These are phyloP conservation scores for Teunomyces lycoperdinae DNA, from an alignment of 805 yeast species.

Conservation along the genomic window DNA sequence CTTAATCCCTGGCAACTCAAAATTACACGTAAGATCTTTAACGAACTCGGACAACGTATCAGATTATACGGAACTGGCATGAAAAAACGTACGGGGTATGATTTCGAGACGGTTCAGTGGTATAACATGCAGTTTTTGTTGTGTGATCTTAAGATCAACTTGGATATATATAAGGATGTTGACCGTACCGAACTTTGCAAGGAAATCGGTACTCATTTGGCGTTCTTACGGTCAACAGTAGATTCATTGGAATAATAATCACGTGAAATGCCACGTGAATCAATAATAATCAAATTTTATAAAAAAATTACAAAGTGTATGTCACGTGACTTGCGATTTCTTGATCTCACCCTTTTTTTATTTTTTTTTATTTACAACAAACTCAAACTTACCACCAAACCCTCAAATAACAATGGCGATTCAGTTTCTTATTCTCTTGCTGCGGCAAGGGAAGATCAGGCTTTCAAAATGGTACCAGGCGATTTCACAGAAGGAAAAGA, in stretches of 20 bases:
- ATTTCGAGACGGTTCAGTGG: slow-evolving; percentile 61
- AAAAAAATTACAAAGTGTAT: not conserved
- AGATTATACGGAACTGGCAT: slow-evolving; percentile 60
- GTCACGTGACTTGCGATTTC: not conserved
- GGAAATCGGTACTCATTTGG: slow-evolving; percentile 48
- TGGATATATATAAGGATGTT: slow-evolving; percentile 43
- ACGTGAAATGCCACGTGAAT: not conserved
- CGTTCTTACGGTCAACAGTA: slow-evolving; percentile 37
- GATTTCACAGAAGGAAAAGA: slow-evolving; percentile 78
- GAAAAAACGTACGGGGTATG: slow-evolving; percentile 50
- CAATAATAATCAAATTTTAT: not conserved
- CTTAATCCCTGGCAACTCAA: slow-evolving; percentile 58
- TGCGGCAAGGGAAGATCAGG: slow-evolving; percentile 94
- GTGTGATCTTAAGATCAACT: slow-evolving; percentile 48
- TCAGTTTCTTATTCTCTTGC: slow-evolving; percentile 74
- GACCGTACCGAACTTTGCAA: slow-evolving; percentile 43
- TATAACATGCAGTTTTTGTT: slow-evolving; percentile 51
- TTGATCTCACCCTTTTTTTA: too few species aligned
- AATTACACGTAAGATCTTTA: slow-evolving; percentile 37
- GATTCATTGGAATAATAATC: slow-evolving; percentile 31
- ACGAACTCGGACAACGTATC: slow-evolving; percentile 45
- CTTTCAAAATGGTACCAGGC: slow-evolving; percentile 92
- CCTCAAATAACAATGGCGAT: slow-evolving; percentile 53
- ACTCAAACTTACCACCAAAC: not conserved
- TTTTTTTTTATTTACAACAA: not conserved